Conservation (phyloP, 768 basidiomycete genomes). For the Podaxis sp. region DNA sequence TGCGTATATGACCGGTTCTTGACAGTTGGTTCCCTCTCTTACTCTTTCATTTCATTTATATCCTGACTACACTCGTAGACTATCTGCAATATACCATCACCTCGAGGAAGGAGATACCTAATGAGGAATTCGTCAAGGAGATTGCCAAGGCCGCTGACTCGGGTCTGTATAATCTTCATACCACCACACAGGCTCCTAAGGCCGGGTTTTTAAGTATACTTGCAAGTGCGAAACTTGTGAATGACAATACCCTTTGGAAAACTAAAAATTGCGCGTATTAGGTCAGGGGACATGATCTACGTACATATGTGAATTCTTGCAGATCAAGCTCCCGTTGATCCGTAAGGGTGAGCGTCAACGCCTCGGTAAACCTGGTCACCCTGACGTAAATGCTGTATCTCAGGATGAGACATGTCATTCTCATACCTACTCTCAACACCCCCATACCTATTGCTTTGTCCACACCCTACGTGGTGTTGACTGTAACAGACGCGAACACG, state of each 20-base stretch:
- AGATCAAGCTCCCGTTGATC: too few relatives aligned
- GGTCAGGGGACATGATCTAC: background rate
- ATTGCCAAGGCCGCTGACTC: conserved; percentile 57
- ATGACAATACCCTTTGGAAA: background rate
- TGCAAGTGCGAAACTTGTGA: background rate
- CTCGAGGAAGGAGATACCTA: conserved; percentile 82
- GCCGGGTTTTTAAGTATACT: conserved; percentile 33
- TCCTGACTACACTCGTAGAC: conserved; percentile 41
- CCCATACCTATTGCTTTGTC: conserved; percentile 1
- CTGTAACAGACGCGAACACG: too few relatives aligned
- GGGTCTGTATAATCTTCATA: conserved; percentile 69
- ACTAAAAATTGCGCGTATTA: background rate
- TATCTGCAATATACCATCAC: conserved; percentile 86
- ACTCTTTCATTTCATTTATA: background rate
- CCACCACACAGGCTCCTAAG: conserved; percentile 25
- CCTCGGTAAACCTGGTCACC: too few relatives aligned
- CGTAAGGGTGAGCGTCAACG: too few relatives aligned
- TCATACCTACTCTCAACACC: conserved; percentile 13
- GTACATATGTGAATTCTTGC: background rate
- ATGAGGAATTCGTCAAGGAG: conserved; percentile 69
- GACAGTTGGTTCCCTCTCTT: conserved; percentile 49
- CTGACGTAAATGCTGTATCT: too few relatives aligned
- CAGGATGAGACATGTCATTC: background rate
- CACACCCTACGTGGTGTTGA: too few relatives aligned
- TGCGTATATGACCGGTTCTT: conserved; percentile 90